Evolutionary conservation across 148 eudicot species (phyloP).

Genomic region (Vaccinium macrocarpon): DNA sequence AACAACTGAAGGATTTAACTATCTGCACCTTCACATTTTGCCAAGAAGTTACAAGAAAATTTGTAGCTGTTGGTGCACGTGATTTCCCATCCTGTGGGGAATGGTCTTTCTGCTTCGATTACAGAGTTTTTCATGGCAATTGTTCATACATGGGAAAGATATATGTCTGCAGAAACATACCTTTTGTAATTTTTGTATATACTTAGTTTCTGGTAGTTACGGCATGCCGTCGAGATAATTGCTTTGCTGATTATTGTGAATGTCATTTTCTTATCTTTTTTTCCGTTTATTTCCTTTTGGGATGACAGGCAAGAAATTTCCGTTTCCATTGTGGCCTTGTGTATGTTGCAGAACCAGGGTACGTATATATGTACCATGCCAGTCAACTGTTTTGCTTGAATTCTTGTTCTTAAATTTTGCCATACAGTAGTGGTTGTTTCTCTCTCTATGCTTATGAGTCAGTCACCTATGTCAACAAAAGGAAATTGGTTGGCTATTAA

Average conservation of each 20-base stretch:
- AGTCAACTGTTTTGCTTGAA: background rate
- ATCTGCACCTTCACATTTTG: background rate
- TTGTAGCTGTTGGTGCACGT: background rate
- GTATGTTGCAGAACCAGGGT: constrained; percentile 97
- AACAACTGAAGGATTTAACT: background rate
- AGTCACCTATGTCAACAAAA: background rate
- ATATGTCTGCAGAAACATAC: background rate
- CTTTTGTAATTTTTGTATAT: background rate
- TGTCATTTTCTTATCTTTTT: background rate
- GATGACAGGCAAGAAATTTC: constrained; percentile 83
- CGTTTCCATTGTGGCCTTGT: constrained; percentile 94
- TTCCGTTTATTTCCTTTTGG: constrained; percentile 3
- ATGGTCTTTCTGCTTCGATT: background rate
- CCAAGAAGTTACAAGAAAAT: background rate
- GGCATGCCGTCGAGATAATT: background rate
- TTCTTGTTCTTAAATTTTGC: background rate
- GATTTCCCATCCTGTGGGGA: background rate
- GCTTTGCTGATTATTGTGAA: constrained; percentile 4
- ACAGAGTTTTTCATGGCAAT: background rate
- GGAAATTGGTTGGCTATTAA: background rate
- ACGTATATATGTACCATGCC: constrained; percentile 19
- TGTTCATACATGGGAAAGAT: constrained; percentile 7
- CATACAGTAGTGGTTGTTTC: background rate
- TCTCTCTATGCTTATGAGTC: background rate
- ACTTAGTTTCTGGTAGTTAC: background rate